Evolutionary conservation across 2,329 filamentous ascomycete species (phyloP), one percentile per base, ranked within the genome.

Genomic region (Penicillium janthinellum): DNA sequence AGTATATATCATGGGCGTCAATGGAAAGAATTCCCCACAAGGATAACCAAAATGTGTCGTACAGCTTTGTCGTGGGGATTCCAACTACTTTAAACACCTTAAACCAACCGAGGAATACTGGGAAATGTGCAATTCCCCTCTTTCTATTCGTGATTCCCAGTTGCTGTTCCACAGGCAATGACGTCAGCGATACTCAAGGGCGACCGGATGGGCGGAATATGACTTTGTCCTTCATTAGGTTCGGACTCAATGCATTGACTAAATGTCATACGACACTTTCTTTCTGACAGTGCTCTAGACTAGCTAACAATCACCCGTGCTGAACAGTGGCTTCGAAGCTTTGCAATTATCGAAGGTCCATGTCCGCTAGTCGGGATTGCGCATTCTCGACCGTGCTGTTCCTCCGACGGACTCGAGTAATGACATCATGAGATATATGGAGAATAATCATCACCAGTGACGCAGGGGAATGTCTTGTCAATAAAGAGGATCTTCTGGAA

Each of bases 131-230:
- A 34, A 41, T 53, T 41, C 34, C 38, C 37, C 22, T 53, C 25
- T 28, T 20, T 53, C 50, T 31, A 41, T 53, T 20, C 35, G 50
- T 37, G 37, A 31, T 53, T 20, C 25, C 4, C 50, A 15, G 20
- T 7, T 20, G 25, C 22, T 31, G 35, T 20, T 41, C 25, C 31
- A 45, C 31, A 6, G 7, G 5, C 14, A 38, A 39, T 66, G 64
- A 66, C 64, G 64, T 66, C 64, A 66, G 53, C 10, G 57, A 64
- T 56, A 54, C 58, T 59, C 56, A 52, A 62, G n/a, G 34, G 22
- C 14, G 47, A n/a, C 34, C 34, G 48, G 47, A 39, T 39, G 39
- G 41, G 42, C 41, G 52, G 52, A 54, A 54, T 45, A 20, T 25
- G 41, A 37, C 34, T 11, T 47, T 31, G 28, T 31, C 28, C 28